Base-by-base conservation (phyloP, 257 asterid genomes). In the Scutellaria baicalensis region DNA sequence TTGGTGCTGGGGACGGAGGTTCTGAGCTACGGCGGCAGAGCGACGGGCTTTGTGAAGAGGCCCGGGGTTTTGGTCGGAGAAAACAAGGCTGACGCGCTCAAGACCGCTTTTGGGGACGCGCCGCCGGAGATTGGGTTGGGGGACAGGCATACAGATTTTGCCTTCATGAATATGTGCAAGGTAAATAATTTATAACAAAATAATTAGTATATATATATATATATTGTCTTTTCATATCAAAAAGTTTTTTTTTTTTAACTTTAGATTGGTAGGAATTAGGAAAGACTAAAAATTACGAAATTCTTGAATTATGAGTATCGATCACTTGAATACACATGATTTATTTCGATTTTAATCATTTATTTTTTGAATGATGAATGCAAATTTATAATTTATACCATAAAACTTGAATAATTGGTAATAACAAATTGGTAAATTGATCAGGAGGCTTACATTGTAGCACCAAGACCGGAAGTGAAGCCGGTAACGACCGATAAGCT, bases 121-220 rank as follows among this genome's bases (percentile, higher is more conserved):
- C 14, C 21, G 1, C 95, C 95, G 0, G 82, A 86, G n/a, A 78
- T 85, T 33, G 95, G 96, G 4, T 51, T 91, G 23, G 97, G 94
- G 5, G 88, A 86, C 49, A 66, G 96, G 9, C 56, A 66, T 18
- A 88, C 91, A 13, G 96, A 88, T 72, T 82, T 79, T 50, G 86
- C 89, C 6, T 86, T 85, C 86, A 84, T 91, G 96, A 72, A 78
- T 20, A 66, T 88, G 0, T 91, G 97, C 91, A 82, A 86, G 95
- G 97, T n/a, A n/a, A n/a, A n/a, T n/a, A n/a, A n/a, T n/a, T n/a
- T n/a, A n/a, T n/a, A n/a, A n/a, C n/a, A n/a, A n/a, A n/a, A n/a
- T n/a, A n/a, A n/a, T n/a, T n/a, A n/a, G n/a, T n/a, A n/a, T n/a
- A n/a, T n/a, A n/a, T n/a, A n/a, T n/a, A n/a, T n/a, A n/a, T n/a